Evolutionary conservation across 2,329 filamentous ascomycete species (phyloP).

Genomic region (Clarireedia paspali): DNA sequence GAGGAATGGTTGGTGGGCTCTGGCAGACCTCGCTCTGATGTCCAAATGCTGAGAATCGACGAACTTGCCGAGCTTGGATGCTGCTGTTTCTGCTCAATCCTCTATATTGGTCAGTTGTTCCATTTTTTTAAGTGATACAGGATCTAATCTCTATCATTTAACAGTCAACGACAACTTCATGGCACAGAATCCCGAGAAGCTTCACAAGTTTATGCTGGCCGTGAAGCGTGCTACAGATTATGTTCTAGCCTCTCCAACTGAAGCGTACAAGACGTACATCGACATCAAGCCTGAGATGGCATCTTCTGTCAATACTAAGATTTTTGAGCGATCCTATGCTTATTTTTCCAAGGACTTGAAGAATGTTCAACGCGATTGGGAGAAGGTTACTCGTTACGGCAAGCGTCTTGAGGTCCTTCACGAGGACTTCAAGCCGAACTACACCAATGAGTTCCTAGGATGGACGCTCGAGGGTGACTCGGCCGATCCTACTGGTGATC

Average conservation of each 20-base stretch:
- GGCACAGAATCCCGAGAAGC: constrained; percentile 55
- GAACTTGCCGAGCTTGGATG: constrained; percentile 72
- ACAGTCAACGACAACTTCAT: constrained; percentile 59
- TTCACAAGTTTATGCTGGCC: constrained; percentile 60
- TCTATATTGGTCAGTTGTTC: constrained; percentile 56
- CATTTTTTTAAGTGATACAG: background rate
- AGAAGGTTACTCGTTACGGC: constrained; percentile 69
- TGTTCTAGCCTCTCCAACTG: constrained; percentile 54
- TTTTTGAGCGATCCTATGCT: constrained; percentile 70
- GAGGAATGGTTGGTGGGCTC: constrained; percentile 65
- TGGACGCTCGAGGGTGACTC: constrained; percentile 61
- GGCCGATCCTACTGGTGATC: constrained; percentile 59
- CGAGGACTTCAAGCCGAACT: constrained; percentile 60
- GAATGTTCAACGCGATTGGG: constrained; percentile 69
- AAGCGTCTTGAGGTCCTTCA: constrained; percentile 63
- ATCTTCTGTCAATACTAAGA: constrained; percentile 63
- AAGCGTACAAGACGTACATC: constrained; percentile 61
- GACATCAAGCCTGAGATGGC: constrained; percentile 67
- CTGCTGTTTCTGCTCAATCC: constrained; percentile 77
- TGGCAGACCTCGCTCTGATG: constrained; percentile 55
- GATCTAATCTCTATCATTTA: too few species aligned
- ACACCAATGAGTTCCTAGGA: constrained; percentile 62
- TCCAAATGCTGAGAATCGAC: constrained; percentile 76
- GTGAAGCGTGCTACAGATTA: constrained; percentile 69
- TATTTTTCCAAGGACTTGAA: constrained; percentile 69